Evolutionary conservation across 2,329 filamentous ascomycete genomes (phyloP), one percentile per base, ranked within the genome.

Genomic region (Penicillium glabrum): DNA sequence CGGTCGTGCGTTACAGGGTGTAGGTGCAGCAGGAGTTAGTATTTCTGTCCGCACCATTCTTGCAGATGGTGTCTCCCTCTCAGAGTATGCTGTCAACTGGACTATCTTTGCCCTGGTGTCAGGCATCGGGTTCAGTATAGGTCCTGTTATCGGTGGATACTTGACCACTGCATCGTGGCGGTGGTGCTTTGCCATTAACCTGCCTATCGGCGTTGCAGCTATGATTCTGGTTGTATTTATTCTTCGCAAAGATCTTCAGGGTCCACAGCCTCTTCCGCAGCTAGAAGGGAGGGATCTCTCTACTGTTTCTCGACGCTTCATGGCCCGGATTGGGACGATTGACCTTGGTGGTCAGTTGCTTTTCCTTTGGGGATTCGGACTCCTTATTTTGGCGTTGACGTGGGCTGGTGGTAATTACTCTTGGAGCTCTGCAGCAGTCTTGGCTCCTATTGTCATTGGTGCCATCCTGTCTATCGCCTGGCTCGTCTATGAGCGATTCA

Each of bases 31-130:
- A 0, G 87, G 86, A 0, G 76, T 89, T 16, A 80, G 83, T 61
- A 86, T 87, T 35, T 73, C 84, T 33, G 82, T 86, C 29, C 81
- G 83, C 45, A 83, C 85, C 7, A 81, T 89, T n/a, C 75, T 90
- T 13, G 83, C 86, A 0, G 86, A 89, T 65, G 83, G 83, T 56
- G 86, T 89, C 6, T 82, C 81, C 1, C 70, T 88, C 9, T 74
- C 79, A 46, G 86, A 88, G 59, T 86, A 86, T 53, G 82, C 85
- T 1, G 81, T 80, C 61, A 88, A 87, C 61, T 87, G 82, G 75
- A 83, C 83, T 2, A 72, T 85, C 8, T 88, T 90, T 60, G 80
- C 84, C 0, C 61, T 89, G 9, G 77, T 88, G 1, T 80, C 80
- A 8, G 86, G 86, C 0, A 66, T 86, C 6, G 82, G 83, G 13